A percentile compares a stretch with the other conserved stretches of the same genome.
Conservation (phyloP, 345 rosid species). For the Heritiera littoralis region DNA sequence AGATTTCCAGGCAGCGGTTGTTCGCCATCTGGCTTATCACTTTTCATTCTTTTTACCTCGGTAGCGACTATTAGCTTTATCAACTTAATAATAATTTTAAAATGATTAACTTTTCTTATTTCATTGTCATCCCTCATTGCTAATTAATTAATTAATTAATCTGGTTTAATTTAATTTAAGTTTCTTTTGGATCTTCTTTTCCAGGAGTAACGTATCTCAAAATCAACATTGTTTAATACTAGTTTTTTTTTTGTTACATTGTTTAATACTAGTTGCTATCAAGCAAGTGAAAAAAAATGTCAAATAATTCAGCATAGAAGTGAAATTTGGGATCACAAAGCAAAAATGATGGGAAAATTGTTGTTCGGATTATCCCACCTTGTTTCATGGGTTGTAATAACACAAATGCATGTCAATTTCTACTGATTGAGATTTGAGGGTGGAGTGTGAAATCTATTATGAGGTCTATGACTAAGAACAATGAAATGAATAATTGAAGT, state of each 20-base stretch:
- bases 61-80: neutral
- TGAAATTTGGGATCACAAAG: constrained; percentile 5
- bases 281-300: neutral
- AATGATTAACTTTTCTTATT: neutral
- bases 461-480: neutral
- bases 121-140: constrained; percentile 4
- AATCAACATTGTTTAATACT: neutral
- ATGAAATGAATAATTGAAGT: neutral
- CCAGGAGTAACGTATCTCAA: too few relatives aligned
- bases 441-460: neutral
- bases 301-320: constrained; percentile 1
- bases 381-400: neutral
- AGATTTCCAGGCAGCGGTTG: constrained; percentile 4
- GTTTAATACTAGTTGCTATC: neutral
- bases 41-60: constrained; percentile 19
- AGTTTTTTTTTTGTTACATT: too few relatives aligned
- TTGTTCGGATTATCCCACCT: neutral
- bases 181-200: neutral
- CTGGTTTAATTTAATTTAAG: neutral
- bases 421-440: neutral
- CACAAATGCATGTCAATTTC: neutral
- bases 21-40: constrained; percentile 2
- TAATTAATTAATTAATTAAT: neutral
- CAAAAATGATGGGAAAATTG: neutral
- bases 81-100: neutral